Evolutionary conservation across 2,329 filamentous ascomycete genomes (phyloP).

Genomic region (Fusarium multiceps): DNA sequence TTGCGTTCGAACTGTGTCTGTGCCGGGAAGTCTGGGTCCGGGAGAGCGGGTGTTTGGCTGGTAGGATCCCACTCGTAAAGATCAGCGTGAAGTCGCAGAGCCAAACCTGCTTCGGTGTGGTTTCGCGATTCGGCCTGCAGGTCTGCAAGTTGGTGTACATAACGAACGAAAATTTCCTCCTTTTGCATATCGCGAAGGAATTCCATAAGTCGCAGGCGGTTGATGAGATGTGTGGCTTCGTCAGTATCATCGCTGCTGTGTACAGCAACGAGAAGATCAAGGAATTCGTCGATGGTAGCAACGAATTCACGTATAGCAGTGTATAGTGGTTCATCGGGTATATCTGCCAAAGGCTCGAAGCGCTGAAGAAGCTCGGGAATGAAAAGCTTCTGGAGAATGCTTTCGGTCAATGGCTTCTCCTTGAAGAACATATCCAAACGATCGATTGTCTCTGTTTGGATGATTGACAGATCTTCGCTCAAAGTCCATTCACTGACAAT

Average conservation of each 20-base stretch:
- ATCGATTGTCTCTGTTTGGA: slow-evolving; percentile 97
- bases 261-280: slow-evolving; percentile 90
- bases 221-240: slow-evolving; percentile 85
- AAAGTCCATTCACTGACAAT: slow-evolving; percentile 98
- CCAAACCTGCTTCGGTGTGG: slow-evolving; percentile 87
- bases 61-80: slow-evolving; percentile 90
- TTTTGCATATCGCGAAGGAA: slow-evolving; percentile 97
- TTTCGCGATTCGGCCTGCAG: slow-evolving; percentile 82
- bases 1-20: slow-evolving; percentile 94
- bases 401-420: slow-evolving; percentile 86
- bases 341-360: slow-evolving; percentile 76
- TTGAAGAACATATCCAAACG: slow-evolving; percentile 92
- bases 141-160: slow-evolving; percentile 89
- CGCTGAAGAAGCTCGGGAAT: slow-evolving; percentile 84
- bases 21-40: slow-evolving; percentile 80
- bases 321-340: slow-evolving; percentile 78
- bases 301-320: slow-evolving; percentile 82
- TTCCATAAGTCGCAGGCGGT: slow-evolving; percentile 91
- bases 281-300: slow-evolving; percentile 85
- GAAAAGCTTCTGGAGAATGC: slow-evolving; percentile 91
- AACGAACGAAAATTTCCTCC: slow-evolving; percentile 95
- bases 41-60: slow-evolving; percentile 71
- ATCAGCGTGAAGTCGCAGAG: slow-evolving; percentile 89
- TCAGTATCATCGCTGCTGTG: slow-evolving; percentile 79
- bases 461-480: slow-evolving; percentile 88